Conservation (phyloP, 257 asterid genomes). For the Prunella vulgaris region DNA sequence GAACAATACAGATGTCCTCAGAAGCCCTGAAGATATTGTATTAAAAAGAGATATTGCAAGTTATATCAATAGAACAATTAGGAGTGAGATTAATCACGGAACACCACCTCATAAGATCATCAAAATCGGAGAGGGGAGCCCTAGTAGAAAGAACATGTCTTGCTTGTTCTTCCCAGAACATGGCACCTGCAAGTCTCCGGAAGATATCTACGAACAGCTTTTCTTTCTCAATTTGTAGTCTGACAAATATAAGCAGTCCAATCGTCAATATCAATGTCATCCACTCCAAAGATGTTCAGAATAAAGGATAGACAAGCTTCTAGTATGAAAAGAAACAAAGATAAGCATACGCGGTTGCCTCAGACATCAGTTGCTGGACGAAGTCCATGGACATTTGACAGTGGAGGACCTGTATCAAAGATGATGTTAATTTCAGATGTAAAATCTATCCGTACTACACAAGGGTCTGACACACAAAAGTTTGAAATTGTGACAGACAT, state of each 20-base stretch:
- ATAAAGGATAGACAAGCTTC: slow-evolving; percentile 10
- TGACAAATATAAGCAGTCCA: slow-evolving; percentile 41
- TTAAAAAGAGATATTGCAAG: slow-evolving; percentile 22
- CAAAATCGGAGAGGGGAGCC: slow-evolving; percentile 62
- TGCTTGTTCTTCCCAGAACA: slow-evolving; percentile 71
- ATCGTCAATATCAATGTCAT: slow-evolving; percentile 19
- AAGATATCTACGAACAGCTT: slow-evolving; percentile 59
- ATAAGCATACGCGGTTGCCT: slow-evolving; percentile 61
- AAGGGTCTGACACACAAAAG: background rate
- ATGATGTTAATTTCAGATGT: slow-evolving; percentile 5
- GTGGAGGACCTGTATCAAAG: slow-evolving; percentile 52
- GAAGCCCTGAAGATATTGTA: slow-evolving; percentile 54
- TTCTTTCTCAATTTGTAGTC: slow-evolving; percentile 82
- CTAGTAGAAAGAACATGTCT: slow-evolving; percentile 41
- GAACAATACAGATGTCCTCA: slow-evolving; percentile 51
- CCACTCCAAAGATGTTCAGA: slow-evolving; percentile 5
- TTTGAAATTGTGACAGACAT: slow-evolving; percentile 12
- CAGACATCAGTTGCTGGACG: slow-evolving; percentile 51
- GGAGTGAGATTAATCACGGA: background rate
- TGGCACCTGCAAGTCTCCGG: slow-evolving; percentile 39
- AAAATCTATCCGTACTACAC: background rate
- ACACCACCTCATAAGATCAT: slow-evolving; percentile 67
- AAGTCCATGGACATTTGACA: slow-evolving; percentile 57
- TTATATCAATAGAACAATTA: slow-evolving; percentile 8
- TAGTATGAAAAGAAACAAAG: slow-evolving; percentile 16